Evolutionary conservation across 2,329 filamentous ascomycete species (phyloP).

Genomic region (Lasiodiplodia theobromae): DNA sequence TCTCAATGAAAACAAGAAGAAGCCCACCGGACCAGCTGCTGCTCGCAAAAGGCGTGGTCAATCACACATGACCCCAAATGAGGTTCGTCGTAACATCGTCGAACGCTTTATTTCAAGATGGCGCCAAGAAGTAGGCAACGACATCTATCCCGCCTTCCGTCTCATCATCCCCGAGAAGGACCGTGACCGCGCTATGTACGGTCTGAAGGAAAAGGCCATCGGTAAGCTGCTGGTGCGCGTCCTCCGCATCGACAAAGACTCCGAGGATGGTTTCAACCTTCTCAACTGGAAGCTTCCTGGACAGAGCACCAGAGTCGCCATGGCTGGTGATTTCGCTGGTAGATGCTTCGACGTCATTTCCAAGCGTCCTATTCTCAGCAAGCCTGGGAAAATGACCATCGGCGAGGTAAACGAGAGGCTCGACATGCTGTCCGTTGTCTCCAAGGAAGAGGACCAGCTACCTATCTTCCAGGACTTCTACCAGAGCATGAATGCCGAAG

Average conservation of each 20-base stretch:
- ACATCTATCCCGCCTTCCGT: conserved; percentile 91
- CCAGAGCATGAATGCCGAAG: conserved; percentile 87
- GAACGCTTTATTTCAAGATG: conserved; percentile 85
- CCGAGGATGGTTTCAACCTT: conserved; percentile 84
- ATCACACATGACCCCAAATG: conserved; percentile 71
- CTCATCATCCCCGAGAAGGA: conserved; percentile 94
- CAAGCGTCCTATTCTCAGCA: conserved; percentile 78
- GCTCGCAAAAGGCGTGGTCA: conserved; percentile 66
- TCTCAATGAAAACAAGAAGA: conserved; percentile 77
- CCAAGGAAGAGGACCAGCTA: conserved; percentile 83
- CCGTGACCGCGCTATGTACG: conserved; percentile 89
- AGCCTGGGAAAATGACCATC: conserved; percentile 80
- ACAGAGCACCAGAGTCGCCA: conserved; percentile 65
- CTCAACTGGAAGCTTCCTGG: conserved; percentile 93
- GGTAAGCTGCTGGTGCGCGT: conserved; percentile 90
- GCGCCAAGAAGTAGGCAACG: conserved; percentile 86
- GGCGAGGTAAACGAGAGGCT: conserved; percentile 88
- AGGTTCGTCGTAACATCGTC: conserved; percentile 81
- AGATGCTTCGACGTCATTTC: conserved; percentile 86
- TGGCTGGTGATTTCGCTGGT: conserved; percentile 90
- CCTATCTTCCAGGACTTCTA: conserved; percentile 87
- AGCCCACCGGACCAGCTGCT: conserved; percentile 62
- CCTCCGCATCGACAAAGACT: conserved; percentile 89
- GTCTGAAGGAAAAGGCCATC: conserved; percentile 90
- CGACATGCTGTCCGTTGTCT: conserved; percentile 76